phyloP scores from a whole-genome alignment of 805 yeast species.

The Jamesozyma rosinii region DNA sequence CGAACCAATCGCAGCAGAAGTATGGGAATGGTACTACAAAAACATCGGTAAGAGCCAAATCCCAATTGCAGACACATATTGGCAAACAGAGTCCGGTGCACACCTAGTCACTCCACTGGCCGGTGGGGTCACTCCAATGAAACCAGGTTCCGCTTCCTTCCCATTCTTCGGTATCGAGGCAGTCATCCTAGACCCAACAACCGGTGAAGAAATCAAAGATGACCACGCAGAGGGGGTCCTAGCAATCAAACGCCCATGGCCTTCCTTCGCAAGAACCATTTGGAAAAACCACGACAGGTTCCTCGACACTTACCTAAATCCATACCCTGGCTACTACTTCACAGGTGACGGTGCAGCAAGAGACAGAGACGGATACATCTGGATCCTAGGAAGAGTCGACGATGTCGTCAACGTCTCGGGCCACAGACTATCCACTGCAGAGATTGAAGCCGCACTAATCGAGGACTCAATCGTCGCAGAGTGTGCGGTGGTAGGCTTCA shows the following conservation, averaged over 20 bases:
- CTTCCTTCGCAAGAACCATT: conserved; percentile 75
- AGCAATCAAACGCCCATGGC: conserved; percentile 68
- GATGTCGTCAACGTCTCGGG: conserved; percentile 85
- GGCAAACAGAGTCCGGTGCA: conserved; percentile 86
- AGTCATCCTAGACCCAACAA: conserved; percentile 61
- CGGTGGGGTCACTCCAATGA: conserved; percentile 65
- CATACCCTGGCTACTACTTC: conserved; percentile 74
- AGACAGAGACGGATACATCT: conserved; percentile 73
- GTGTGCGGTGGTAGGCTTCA: conserved; percentile 76
- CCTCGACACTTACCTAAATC: conserved; percentile 73
- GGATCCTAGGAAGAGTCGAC: conserved; percentile 82
- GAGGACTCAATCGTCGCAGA: conserved; percentile 67
- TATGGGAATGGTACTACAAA: conserved; percentile 80
- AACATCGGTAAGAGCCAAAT: conserved; percentile 61
- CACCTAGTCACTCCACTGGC: conserved; percentile 73
- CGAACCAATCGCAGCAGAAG: conserved; percentile 78
- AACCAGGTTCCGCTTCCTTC: conserved; percentile 78
- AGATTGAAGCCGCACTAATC: conserved; percentile 72
- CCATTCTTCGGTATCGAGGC: conserved; percentile 79
- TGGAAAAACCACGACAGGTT: conserved; percentile 68
- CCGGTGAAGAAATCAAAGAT: conserved; percentile 60
- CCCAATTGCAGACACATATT: conserved; percentile 73
- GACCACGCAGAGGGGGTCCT: conserved; percentile 75
- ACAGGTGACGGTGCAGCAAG: conserved; percentile 89
- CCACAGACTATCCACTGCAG: conserved; percentile 81